Evolutionary conservation across 805 yeast species (phyloP).

Genomic region (Clavispora asparagi): DNA sequence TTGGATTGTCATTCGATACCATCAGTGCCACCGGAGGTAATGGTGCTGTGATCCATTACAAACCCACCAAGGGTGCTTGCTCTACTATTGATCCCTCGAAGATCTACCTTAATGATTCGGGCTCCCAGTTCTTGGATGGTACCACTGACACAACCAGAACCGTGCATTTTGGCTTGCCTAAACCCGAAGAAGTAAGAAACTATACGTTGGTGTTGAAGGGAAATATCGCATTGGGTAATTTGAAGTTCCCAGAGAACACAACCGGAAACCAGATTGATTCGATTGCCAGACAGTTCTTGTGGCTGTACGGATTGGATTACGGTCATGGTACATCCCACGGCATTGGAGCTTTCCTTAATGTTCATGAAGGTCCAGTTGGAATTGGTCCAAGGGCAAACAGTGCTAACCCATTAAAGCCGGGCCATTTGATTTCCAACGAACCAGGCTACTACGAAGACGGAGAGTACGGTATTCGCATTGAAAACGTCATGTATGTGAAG

Average conservation of each 20-base stretch:
- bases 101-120: slow-evolving; percentile 53
- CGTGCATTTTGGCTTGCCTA: slow-evolving; percentile 47
- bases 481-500: slow-evolving; percentile 44
- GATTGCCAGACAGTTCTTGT: slow-evolving; percentile 53
- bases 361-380: slow-evolving; percentile 63
- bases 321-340: slow-evolving; percentile 67
- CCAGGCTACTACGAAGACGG: slow-evolving; percentile 61
- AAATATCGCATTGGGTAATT: slow-evolving; percentile 43
- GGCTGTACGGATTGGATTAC: slow-evolving; percentile 55
- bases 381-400: slow-evolving; percentile 52
- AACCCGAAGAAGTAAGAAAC: slow-evolving; percentile 39
- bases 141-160: slow-evolving; percentile 65
- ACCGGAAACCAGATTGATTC: slow-evolving; percentile 52
- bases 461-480: slow-evolving; percentile 55
- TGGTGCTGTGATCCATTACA: slow-evolving; percentile 73
- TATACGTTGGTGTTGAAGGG: slow-evolving; percentile 60
- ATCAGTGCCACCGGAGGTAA: slow-evolving; percentile 73
- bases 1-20: slow-evolving; percentile 68
- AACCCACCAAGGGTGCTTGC: slow-evolving; percentile 44
- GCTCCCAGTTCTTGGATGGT: slow-evolving; percentile 58
- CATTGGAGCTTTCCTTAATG: slow-evolving; percentile 55
- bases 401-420: slow-evolving; percentile 42
- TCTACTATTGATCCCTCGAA: slow-evolving; percentile 48
- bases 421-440: slow-evolving; percentile 54
- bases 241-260: slow-evolving; percentile 51